Base-by-base conservation (phyloP, 768 basidiomycete genomes). In the Albatrellus ellisii region DNA sequence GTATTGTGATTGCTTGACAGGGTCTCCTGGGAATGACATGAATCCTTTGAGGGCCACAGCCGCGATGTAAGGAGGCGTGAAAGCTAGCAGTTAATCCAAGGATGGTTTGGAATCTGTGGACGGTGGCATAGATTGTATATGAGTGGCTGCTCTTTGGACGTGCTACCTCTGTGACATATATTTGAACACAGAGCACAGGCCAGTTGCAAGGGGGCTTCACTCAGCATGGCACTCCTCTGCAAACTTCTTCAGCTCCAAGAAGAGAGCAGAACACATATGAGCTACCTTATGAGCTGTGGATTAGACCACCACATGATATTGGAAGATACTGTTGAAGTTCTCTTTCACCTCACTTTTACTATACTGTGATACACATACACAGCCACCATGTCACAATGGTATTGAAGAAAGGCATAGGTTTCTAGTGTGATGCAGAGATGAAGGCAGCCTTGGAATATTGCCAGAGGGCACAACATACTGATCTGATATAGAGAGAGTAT, bases 161-260 rank as follows among this genome's bases (percentile, higher is more conserved):
- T 77, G 74, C 52, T 94, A 89, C 53, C 91, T 92, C 49, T 82
- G 75, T 0, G 95, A 94, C 57, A 98, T 76, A 56, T 79, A 98
- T 34, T 98, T 92, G 57, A 94, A 97, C 12, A 99, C 75, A 0
- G 94, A 97, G 9, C 77, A 76, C 2, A 83, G 74, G 11, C 70
- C 72, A 3, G 77, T 61, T 10, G 77, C 69, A 10, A 86, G 9
- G 76, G 76, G 8, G 73, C 74, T 60, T 98, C 95, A 41, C 92
- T 91, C 0, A 98, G 66, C 15, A 83, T 66, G 1, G 70, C 62
- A 21, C 90, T 92, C 39, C 95, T 74, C 91, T 97, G 48, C 24
- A 24, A 18, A 15, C 11, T 25, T n/a, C n/a, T 1, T 87, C 89
- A 55, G 79, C 85, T 84, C 41, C 2, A 14, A 4, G 6, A 21